phyloP scores from a whole-genome alignment of 2,329 filamentous ascomycete species.

The Penicillium janthinellum region DNA sequence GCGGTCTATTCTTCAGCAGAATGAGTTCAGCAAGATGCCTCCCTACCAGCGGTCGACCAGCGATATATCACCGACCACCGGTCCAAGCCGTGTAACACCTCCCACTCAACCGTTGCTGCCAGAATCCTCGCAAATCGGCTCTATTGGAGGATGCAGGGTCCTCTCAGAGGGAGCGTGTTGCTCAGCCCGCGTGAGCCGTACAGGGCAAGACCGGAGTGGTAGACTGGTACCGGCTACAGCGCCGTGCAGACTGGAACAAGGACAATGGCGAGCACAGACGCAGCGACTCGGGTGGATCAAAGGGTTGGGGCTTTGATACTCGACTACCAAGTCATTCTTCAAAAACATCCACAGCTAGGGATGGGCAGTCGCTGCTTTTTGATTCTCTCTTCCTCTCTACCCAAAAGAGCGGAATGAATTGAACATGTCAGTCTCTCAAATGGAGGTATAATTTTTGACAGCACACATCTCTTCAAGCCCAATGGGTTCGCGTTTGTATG shows the following conservation, averaged over 20 bases:
- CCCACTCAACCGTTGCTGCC: constrained; percentile 5
- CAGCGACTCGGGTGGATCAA: not conserved
- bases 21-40: not conserved
- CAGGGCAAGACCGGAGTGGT: constrained; percentile 1
- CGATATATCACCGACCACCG: constrained; percentile 20
- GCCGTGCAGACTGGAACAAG: not conserved
- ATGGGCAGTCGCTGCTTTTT: not conserved
- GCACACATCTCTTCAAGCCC: not conserved
- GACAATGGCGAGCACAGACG: not conserved
- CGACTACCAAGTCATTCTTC: not conserved
- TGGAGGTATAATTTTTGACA: not conserved
- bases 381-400: not conserved
- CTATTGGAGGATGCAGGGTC: constrained; percentile 18
- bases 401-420: not conserved
- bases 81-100: constrained; percentile 21
- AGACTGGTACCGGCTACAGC: not conserved
- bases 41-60: not conserved
- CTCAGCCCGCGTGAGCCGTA: constrained; percentile 10
- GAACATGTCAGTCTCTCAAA: not conserved
- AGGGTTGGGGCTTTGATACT: not conserved
- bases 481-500: constrained; percentile 20
- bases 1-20: not conserved
- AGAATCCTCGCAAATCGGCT: constrained; percentile 6
- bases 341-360: not conserved
- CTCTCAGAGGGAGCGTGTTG: constrained; percentile 11